Conservation (phyloP, 2,329 filamentous ascomycete genomes). For the Pseudogymnoascus verrucosus region DNA sequence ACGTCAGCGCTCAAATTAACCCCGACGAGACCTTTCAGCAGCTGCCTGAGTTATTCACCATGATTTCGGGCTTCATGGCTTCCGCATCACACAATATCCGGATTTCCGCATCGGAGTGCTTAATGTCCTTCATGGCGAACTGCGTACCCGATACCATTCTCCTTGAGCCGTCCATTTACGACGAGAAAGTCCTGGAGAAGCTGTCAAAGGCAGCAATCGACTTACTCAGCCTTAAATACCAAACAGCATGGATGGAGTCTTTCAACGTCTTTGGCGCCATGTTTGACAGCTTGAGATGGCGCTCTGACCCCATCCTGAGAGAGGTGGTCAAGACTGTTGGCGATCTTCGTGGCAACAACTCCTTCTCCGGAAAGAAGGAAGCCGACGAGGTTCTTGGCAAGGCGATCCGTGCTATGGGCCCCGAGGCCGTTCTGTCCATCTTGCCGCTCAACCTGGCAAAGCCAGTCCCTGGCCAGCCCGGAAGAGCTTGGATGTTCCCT, state of each 20-base stretch:
- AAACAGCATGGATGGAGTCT: conserved; percentile 89
- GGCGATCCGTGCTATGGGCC: conserved; percentile 83
- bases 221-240: conserved; percentile 81
- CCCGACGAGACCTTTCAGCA: conserved; percentile 89
- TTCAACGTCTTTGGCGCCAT: conserved; percentile 82
- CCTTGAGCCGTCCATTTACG: conserved; percentile 81
- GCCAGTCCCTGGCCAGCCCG: conserved; percentile 68
- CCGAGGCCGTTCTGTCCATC: conserved; percentile 71
- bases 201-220: conserved; percentile 65
- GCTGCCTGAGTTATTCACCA: conserved; percentile 72
- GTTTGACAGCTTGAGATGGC: conserved; percentile 82
- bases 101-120: conserved; percentile 86
- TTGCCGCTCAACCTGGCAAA: conserved; percentile 80
- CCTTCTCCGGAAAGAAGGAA: conserved; percentile 90
- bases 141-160: conserved; percentile 79
- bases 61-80: conserved; percentile 73
- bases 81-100: conserved; percentile 89
- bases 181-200: conserved; percentile 82
- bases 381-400: conserved; percentile 84
- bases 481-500: conserved; percentile 90
- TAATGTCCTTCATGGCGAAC: conserved; percentile 87
- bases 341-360: conserved; percentile 77
- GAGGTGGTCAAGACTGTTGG: conserved; percentile 73
- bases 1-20: conserved; percentile 81
- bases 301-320: conserved; percentile 67